Percentiles rank a stretch among this genome's conserved stretches.
phyloP scores from a whole-genome alignment of 148 eudicot species.

The Arctostaphylos glauca region DNA sequence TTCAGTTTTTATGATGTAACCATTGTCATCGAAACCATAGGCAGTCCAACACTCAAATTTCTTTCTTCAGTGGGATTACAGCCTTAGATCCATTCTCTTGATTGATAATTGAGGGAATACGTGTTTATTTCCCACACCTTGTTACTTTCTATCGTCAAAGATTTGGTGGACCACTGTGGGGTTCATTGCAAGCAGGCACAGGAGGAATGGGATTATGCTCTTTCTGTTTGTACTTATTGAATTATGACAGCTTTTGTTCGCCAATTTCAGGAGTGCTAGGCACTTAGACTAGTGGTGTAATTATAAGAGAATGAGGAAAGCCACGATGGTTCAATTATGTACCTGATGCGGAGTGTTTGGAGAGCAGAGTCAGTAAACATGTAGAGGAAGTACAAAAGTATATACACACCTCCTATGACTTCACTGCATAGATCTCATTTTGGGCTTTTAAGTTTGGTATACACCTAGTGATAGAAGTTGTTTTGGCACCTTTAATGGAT shows the following conservation, averaged over 20 bases:
- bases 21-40: not conserved
- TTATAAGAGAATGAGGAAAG: not conserved
- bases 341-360: not conserved
- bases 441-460: not conserved
- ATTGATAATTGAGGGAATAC: not conserved
- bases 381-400: not conserved
- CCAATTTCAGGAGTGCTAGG: not conserved
- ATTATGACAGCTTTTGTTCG: not conserved
- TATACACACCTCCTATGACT: not conserved
- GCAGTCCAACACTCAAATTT: not conserved
- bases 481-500: not conserved
- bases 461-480: not conserved
- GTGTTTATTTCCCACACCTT: not conserved
- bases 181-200: not conserved
- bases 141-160: not conserved
- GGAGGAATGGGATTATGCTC: not conserved
- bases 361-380: not conserved
- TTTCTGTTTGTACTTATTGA: not conserved
- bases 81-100: not conserved
- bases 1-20: not conserved
- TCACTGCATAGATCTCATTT: not conserved
- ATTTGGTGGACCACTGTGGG: not conserved
- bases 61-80: not conserved
- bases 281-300: not conserved
- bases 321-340: not conserved